Conservation (phyloP, 306 rosid genomes). For the Arachis stenosperma region DNA sequence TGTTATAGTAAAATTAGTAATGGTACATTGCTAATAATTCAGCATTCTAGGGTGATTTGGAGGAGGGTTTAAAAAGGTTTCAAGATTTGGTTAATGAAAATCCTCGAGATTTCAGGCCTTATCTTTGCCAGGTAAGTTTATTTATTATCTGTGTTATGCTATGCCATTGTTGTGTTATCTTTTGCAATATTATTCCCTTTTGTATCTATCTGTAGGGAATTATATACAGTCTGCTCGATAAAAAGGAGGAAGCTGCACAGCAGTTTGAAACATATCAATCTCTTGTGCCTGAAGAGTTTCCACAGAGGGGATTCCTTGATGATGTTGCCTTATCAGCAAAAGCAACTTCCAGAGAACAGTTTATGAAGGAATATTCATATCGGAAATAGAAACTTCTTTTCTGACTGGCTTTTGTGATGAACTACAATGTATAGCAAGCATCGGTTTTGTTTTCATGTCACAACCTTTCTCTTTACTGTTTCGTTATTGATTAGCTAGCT, state of each 20-base stretch:
- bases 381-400: constrained; percentile 43
- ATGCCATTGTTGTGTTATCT: neutral
- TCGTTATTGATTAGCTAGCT: neutral
- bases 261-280: constrained; percentile 75
- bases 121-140: constrained; percentile 83
- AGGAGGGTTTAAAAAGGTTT: constrained; percentile 69
- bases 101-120: constrained; percentile 91
- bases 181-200: neutral
- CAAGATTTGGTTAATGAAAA: constrained; percentile 71
- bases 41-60: constrained; percentile 74
- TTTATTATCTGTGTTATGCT: neutral
- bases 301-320: constrained; percentile 83
- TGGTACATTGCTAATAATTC: neutral
- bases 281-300: constrained; percentile 84
- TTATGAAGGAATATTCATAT: constrained; percentile 60
- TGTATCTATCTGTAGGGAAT: constrained; percentile 66
- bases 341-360: constrained; percentile 56
- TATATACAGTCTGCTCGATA: constrained; percentile 76
- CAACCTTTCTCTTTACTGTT: neutral
- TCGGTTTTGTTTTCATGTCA: neutral
- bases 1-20: too few species aligned
- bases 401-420: constrained; percentile 11
- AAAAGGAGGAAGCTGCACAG: constrained; percentile 75
- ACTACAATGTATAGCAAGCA: constrained; percentile 19
- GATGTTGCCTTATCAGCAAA: constrained; percentile 78